Conservation (phyloP, 2,329 filamentous ascomycete species). For the Pestalotiopsis sp. region DNA sequence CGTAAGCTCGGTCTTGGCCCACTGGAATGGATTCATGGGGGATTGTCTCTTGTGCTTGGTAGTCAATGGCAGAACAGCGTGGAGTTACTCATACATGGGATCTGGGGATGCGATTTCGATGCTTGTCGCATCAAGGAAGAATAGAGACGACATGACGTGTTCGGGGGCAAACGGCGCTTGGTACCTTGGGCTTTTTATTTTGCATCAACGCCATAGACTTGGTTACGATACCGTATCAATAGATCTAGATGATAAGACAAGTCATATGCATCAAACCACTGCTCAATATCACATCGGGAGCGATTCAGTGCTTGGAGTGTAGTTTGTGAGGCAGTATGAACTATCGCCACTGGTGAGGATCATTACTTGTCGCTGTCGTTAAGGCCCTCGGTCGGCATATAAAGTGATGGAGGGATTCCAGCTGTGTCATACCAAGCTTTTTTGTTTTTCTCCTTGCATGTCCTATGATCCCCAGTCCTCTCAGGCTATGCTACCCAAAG, state of each 20-base stretch:
- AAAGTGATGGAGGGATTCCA: too few species aligned
- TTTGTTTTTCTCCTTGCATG: too few species aligned
- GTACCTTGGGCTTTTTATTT: not conserved
- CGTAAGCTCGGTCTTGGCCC: not conserved
- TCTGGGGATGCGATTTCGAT: not conserved
- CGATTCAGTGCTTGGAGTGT: too few species aligned
- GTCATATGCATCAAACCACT: not conserved
- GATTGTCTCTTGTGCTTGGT: not conserved
- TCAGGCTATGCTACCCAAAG: too few species aligned
- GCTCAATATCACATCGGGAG: not conserved
- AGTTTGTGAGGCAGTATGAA: too few species aligned
- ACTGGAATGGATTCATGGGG: not conserved
- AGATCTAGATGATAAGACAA: not conserved
- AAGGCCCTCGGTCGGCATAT: too few species aligned
- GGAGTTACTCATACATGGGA: not conserved
- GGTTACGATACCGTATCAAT: not conserved
- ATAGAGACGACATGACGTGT: not conserved
- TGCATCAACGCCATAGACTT: not conserved
- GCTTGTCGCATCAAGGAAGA: not conserved
- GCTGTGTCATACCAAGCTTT: too few species aligned
- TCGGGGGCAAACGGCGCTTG: not conserved
- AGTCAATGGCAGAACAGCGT: not conserved
- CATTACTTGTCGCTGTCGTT: too few species aligned
- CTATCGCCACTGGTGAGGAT: too few species aligned
- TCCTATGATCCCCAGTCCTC: too few species aligned